Percentiles rank a stretch among this genome's conserved stretches.
These are phyloP conservation scores for Calocybe indica DNA, from an alignment of 768 basidiomycete genomes.

Conservation along the genomic window DNA sequence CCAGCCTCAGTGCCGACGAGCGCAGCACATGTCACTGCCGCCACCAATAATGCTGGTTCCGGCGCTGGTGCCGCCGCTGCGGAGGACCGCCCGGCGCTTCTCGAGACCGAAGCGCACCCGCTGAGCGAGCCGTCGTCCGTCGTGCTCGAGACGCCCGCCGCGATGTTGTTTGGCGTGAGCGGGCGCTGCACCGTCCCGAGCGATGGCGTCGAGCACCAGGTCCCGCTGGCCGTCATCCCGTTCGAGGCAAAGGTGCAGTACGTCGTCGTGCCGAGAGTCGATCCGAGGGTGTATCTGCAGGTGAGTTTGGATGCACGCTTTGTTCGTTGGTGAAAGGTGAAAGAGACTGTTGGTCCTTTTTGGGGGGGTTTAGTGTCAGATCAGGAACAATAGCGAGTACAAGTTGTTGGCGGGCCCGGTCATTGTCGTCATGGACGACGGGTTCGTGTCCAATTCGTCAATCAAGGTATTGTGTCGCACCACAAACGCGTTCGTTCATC, in stretches of 20 bases:
- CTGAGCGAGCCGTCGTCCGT: constrained; percentile 32
- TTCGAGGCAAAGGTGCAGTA: constrained; percentile 41
- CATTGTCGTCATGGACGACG: constrained; percentile 50
- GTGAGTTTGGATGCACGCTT: constrained; percentile 18
- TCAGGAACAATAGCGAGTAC: constrained; percentile 56
- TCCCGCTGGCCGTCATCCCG: constrained; percentile 41
- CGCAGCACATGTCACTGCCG: too few relatives aligned
- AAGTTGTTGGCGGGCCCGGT: constrained; percentile 48
- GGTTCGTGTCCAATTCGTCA: constrained; percentile 48
- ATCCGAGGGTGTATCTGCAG: constrained; percentile 44
- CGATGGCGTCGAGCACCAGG: constrained; percentile 50
- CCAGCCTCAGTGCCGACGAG: too few relatives aligned
- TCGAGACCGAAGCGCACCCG: constrained; percentile 20
- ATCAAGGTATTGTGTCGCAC: constrained; percentile 25
- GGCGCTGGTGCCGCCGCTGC: not conserved
- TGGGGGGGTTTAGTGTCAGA: constrained; percentile 28
- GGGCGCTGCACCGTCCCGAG: constrained; percentile 46
- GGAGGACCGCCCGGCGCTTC: constrained; percentile 19
- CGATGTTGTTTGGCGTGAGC: constrained; percentile 45
- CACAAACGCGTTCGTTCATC: not conserved
- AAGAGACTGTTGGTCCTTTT: not conserved
- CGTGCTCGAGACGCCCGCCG: constrained; percentile 48
- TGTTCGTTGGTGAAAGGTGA: not conserved
- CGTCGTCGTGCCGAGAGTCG: constrained; percentile 44
- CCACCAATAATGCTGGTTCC: too few relatives aligned